A percentile compares a stretch with the other conserved stretches of the same genome.
Evolutionary conservation across 2,329 filamentous ascomycete genomes (phyloP).

Genomic region (Colletotrichum lupini): DNA sequence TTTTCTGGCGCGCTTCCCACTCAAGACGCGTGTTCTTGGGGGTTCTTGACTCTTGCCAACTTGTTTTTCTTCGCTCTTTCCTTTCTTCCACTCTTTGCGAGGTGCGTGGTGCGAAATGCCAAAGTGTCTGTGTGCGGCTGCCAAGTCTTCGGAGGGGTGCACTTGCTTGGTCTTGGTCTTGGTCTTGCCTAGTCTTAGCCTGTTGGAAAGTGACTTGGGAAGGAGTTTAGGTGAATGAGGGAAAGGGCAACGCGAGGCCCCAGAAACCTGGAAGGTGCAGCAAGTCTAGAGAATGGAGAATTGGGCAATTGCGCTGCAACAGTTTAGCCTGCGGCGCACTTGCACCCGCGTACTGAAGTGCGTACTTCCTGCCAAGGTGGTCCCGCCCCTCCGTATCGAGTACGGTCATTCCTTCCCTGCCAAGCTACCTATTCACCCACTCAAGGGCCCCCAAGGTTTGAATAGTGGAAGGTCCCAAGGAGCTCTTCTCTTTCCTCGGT

Average conservation of each 20-base stretch:
- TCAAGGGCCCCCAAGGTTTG: neutral
- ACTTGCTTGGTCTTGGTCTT: neutral
- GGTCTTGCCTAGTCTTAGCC: no score
- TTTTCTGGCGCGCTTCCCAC: slow-evolving; percentile 4
- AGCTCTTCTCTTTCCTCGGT: neutral
- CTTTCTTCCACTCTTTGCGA: neutral
- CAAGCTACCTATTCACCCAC: neutral
- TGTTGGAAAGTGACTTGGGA: no score
- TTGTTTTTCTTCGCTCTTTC: neutral
- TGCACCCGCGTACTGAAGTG: neutral
- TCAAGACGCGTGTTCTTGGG: slow-evolving; percentile 29
- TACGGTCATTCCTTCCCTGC: neutral
- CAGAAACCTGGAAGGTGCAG: neutral
- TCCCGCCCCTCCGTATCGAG: neutral
- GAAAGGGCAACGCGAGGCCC: neutral
- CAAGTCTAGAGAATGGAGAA: neutral
- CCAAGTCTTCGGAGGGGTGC: neutral
- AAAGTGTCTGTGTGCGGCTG: neutral
- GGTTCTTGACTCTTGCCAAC: slow-evolving; percentile 32
- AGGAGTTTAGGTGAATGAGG: neutral
- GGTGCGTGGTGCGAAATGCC: no score
- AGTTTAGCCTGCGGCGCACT: neutral
- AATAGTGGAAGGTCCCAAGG: neutral
- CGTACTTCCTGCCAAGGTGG: neutral
- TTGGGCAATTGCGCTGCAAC: neutral